Conservation (phyloP, 345 rosid genomes). For the Punica granatum region DNA sequence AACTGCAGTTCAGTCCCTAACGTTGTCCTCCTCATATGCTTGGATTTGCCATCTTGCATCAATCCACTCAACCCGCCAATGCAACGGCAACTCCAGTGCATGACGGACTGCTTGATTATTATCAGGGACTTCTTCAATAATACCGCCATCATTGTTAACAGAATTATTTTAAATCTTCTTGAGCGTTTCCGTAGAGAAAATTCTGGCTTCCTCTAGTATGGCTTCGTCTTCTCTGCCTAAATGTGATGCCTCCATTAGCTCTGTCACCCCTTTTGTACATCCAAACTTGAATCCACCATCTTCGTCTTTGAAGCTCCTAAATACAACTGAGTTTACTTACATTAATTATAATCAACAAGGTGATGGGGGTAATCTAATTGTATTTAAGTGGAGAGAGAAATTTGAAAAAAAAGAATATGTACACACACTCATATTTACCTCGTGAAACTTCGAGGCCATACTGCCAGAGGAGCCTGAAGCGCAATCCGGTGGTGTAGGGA, state of each 20-base stretch:
- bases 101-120: slow-evolving; percentile 5
- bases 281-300: slow-evolving; percentile 8
- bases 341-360: too few species aligned
- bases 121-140: too few species aligned
- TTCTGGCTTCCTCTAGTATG: slow-evolving; percentile 21
- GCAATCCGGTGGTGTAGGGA: slow-evolving; percentile 23
- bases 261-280: slow-evolving; percentile 25
- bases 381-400: too few species aligned
- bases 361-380: too few species aligned
- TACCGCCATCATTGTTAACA: not conserved
- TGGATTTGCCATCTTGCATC: slow-evolving; percentile 39
- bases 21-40: slow-evolving; percentile 2
- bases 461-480: slow-evolving; percentile 39
- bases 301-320: slow-evolving; percentile 22
- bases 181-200: slow-evolving; percentile 14
- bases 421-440: slow-evolving; percentile 25
- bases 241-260: slow-evolving; percentile 43
- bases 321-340: slow-evolving; percentile 19
- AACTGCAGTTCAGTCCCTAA: not conserved
- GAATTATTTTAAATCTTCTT: not conserved
- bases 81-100: slow-evolving; percentile 32
- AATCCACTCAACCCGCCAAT: slow-evolving; percentile 41
- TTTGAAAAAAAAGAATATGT: too few species aligned
- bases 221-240: slow-evolving; percentile 29
- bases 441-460: slow-evolving; percentile 35